Percentiles rank a stretch among this genome's conserved stretches.
phyloP scores from a whole-genome alignment of 768 basidiomycete species.

The Lentinula sp. region DNA sequence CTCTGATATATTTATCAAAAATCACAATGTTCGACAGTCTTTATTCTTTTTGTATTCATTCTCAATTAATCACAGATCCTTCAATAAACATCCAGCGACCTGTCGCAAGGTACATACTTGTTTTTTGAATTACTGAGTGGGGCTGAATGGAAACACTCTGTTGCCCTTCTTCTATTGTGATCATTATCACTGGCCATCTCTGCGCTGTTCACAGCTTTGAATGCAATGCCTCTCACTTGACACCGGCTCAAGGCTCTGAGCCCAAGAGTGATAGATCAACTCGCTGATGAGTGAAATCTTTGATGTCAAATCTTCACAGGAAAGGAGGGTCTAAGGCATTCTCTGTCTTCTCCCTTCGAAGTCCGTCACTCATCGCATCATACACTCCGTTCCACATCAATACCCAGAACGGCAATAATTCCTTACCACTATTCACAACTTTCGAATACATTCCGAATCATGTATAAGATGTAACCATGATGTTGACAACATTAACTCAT shows the following conservation, averaged over 20 bases:
- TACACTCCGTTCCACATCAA: not conserved
- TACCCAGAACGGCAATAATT: not conserved
- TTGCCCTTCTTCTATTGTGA: not conserved
- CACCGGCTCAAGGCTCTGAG: not conserved
- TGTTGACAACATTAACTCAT: too few relatives aligned
- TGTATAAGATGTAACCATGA: too few relatives aligned
- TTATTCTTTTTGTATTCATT: not conserved
- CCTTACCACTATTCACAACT: not conserved
- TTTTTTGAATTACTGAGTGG: not conserved
- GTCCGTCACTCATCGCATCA: not conserved
- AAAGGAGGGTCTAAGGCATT: too few relatives aligned
- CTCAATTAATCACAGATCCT: not conserved
- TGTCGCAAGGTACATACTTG: not conserved
- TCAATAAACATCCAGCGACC: not conserved
- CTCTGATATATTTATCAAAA: not conserved
- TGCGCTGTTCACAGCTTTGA: not conserved
- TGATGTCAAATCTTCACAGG: not conserved
- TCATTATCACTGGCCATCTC: not conserved
- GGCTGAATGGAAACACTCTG: not conserved
- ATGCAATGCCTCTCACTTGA: not conserved
- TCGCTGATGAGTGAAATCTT: not conserved
- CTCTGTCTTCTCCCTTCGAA: not conserved
- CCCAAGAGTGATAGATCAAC: not conserved
- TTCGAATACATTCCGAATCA: too few relatives aligned
- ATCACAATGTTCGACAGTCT: not conserved